Evolutionary conservation across 306 rosid genomes (phyloP), one percentile per base, ranked within the genome.

Genomic region (Biancaea sappan): DNA sequence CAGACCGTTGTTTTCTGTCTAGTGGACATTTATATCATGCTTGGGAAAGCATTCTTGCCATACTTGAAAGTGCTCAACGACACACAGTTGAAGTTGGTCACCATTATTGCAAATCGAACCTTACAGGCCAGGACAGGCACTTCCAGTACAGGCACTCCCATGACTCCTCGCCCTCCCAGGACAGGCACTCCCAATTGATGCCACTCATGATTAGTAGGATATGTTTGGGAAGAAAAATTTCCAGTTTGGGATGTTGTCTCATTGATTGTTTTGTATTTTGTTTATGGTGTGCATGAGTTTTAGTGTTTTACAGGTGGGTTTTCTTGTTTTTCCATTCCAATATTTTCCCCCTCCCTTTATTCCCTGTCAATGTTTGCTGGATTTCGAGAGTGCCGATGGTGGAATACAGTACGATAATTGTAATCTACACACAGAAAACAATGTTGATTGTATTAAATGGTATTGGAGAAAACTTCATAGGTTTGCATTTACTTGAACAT

Each of bases 1-100:
- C 96, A 91, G 96, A 91, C 96, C 25, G 96, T 91, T 71, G 96
- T 91, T 56, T 91, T 91, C 87, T 91, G 93, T 83, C 88, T 88
- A 4, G 96, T 91, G 68, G 96, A 91, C 74, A 85, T 91, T 31
- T 91, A 91, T 78, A 91, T 91, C 69, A 86, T 91, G 90, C 96
- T 91, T n/a, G 96, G 96, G 65, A 88, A 86, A 78, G 77, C 90
- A 40, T 91, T 91, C 85, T 77, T 88, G 77, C 96, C 96, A 15
- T 84, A 86, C 82, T 80, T 91, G 87, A 84, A 88, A 85, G 90
- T 87, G 62, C 91, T 91, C 6, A 88, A 91, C 83, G 86, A 85
- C 89, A 91, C 93, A 4, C 96, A 88, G 76, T 77, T 91, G 81
- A 83, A 92, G 62, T 64, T 91, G 87, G 96, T 91, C 51, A 88